Conservation (phyloP, 2,329 filamentous ascomycete species). For the Escovopsis sp. region DNA sequence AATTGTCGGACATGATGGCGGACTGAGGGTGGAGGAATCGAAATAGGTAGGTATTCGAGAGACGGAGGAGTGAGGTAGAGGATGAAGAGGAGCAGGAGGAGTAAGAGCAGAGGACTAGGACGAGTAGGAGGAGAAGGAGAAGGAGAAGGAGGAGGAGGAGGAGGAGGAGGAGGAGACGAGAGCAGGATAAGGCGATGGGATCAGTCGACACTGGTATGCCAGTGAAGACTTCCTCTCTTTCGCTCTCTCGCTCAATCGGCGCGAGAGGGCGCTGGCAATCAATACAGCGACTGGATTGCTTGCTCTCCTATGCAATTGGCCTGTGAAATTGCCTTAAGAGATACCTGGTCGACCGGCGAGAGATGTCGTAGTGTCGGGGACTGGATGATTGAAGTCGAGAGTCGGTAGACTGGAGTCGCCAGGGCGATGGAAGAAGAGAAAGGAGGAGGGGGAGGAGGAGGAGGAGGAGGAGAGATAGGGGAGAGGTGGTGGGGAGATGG, state of each 20-base stretch:
- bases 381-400: too few species aligned
- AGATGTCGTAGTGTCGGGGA: too few species aligned
- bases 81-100: neutral
- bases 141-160: constrained; percentile 1
- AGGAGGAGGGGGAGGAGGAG: constrained; percentile 1
- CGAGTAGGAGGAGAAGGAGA: neutral
- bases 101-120: neutral
- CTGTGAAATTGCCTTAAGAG: too few species aligned
- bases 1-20: constrained; percentile 21
- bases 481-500: too few species aligned
- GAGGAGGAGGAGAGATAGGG: neutral
- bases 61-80: neutral
- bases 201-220: neutral
- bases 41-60: neutral
- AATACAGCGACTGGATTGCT: neutral
- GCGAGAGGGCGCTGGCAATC: too few species aligned
- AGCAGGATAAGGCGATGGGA: neutral
- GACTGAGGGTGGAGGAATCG: constrained; percentile 5
- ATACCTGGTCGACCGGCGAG: neutral
- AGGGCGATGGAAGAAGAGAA: constrained; percentile 1
- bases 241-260: constrained; percentile 1
- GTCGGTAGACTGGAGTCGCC: neutral
- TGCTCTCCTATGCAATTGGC: neutral
- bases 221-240: too few species aligned
- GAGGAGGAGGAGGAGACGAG: constrained; percentile 1